Evolutionary conservation across 108 stramenopile genomes (phyloP), one percentile per base, ranked within the genome.

Genomic region (Cylindrotheca fusiformis): DNA sequence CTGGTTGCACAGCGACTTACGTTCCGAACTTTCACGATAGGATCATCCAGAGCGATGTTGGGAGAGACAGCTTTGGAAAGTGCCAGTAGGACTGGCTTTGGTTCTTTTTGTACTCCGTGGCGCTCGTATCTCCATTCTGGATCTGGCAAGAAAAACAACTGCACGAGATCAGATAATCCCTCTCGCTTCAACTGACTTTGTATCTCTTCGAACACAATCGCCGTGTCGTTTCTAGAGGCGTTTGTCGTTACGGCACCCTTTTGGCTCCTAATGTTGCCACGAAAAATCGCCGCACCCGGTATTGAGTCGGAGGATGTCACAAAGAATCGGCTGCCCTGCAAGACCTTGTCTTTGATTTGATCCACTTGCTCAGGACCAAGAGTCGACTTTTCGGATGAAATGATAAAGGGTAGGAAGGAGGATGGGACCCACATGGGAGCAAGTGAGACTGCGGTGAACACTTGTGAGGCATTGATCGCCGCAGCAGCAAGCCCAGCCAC

Each of bases 351-450:
- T 48, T 76, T 72, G 18, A 92, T 65, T 58, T 47, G 31, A 20
- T 79, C 77, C 47, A 79, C 70, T 61, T 85, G 65, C 1, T 60
- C 65, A 10, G 58, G 21, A 31, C 63, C 68, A 18, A 87, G 31
- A 6, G 65, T 76, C n/a, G 62, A 48, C 18, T 6, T 32, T 0
- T 64, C 60, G 55, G 68, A 57, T 17, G 72, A 53, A 1, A 74
- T 58, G 5, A 82, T 63, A 58, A 77, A 91, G 4, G 78, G 73
- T 31, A 85, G 57, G 22, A 87, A 58, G 0, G 81, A 60, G 4
- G 71, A 58, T 22, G 86, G 90, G 1, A 91, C 48, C 90, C 90
- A 91, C 30, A 71, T 10, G 4, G 90, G 86, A 23, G 84, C 68
- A 45, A 81, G 63, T n/a, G 75, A 49, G 0, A 84, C 55, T 4